Percentiles rank a stretch among this genome's conserved stretches.
Conservation (phyloP, 805 yeast species). For the Kluyveromyces wickerhamii region DNA sequence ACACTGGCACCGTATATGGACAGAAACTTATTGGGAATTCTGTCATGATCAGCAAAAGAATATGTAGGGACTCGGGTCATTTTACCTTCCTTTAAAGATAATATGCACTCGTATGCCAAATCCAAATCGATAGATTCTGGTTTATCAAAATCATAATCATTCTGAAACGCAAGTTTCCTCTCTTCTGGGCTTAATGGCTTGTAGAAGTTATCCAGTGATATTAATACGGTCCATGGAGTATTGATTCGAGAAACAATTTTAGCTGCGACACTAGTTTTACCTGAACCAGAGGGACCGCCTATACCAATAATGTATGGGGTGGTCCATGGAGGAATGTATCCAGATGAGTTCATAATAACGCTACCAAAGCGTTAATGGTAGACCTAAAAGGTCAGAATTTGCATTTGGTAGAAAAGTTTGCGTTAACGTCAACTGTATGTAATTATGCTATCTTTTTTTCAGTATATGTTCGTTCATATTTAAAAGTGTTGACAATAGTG, state of each 20-base stretch:
- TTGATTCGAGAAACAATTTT: constrained; percentile 66
- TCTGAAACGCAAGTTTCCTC: constrained; percentile 51
- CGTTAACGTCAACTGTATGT: too few species aligned
- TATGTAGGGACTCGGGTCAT: constrained; percentile 60
- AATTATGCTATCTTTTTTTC: too few species aligned
- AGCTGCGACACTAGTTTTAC: constrained; percentile 88
- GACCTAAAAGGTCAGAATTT: too few species aligned
- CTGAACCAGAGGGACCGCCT: constrained; percentile 84
- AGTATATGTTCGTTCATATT: too few species aligned
- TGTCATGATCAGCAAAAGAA: constrained; percentile 55
- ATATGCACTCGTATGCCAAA: constrained; percentile 52
- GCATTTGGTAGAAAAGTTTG: too few species aligned
- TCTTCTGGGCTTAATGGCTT: constrained; percentile 60
- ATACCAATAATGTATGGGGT: constrained; percentile 82
- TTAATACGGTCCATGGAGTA: constrained; percentile 90
- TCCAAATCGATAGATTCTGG: constrained; percentile 85
- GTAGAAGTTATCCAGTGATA: constrained; percentile 89
- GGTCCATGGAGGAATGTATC: constrained; percentile 78
- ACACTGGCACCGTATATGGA: constrained; percentile 92
- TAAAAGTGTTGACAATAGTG: not conserved
- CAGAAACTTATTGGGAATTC: constrained; percentile 55
- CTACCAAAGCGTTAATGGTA: too few species aligned
- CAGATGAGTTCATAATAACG: constrained; percentile 5
- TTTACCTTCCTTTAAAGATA: constrained; percentile 61
- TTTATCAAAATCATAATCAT: constrained; percentile 77